Evolutionary conservation across 805 yeast genomes (phyloP), one percentile per base, ranked within the genome.

Genomic region (Lachancea waltii): DNA sequence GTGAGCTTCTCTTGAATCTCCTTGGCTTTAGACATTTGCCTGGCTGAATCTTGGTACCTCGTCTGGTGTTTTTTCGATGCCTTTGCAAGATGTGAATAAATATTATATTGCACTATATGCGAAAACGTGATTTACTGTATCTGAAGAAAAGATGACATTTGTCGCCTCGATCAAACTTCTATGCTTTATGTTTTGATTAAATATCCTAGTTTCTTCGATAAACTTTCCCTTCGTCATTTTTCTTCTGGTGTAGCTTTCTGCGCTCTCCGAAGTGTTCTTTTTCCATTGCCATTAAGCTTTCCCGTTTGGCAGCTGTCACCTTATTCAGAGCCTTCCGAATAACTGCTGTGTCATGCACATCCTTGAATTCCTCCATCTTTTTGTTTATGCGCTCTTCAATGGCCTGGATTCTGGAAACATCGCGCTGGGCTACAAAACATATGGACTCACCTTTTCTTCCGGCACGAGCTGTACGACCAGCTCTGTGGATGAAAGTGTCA

Each of bases 401-500:
- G 5, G 90, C 80, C 44, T 82, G 73, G 5, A 92, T 72, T 51
- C 97, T 72, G 18, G 69, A 72, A 10, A 92, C 79, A 56, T 90
- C 98, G 42, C 81, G 77, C 51, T 89, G 95, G 1, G 95, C 77
- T 3, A 92, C 82, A 42, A 92, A 71, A 10, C 92, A 76, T 1
- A 92, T 67, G 5, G 95, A 74, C 46, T 78, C 85, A 64, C 98
- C 98, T 35, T 67, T 64, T 50, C 95, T 72, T 2, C 97, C 97
- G 2, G 97, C 97, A 73, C 98, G 83, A 7, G 97, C 98, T 9
- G 98, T 90, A 76, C 98, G 85, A 67, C 98, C 98, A 8, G 90
- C 95, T 61, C 98, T 72, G 64, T 92, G 98, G 38, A 92, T 87
- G 53, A 85, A 92, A 46, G 92, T 96, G 54, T 92, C 96, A 3